Percentiles rank a stretch among this genome's conserved stretches.
phyloP scores from a whole-genome alignment of 257 asterid species.

The Petrea volubilis region DNA sequence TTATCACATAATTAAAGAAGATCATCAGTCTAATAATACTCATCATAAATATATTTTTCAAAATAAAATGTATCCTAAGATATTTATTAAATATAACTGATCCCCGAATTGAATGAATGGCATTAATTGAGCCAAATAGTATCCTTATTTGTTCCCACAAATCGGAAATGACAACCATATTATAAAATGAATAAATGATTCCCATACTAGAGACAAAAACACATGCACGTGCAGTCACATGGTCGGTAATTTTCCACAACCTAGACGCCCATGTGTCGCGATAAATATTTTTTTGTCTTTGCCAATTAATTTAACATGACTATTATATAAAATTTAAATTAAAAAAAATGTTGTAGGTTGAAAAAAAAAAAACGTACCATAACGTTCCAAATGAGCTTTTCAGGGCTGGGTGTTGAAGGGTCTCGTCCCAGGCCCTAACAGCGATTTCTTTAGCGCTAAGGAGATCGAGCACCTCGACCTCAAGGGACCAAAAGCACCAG shows the following conservation, averaged over 20 bases:
- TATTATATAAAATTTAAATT: no score
- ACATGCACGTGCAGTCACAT: slow-evolving; percentile 23
- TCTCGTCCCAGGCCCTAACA: slow-evolving; percentile 91
- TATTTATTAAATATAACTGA: background rate
- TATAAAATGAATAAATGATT: background rate
- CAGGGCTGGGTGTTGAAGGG: slow-evolving; percentile 91
- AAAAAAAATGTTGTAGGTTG: no score
- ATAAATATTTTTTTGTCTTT: no score
- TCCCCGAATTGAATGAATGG: background rate
- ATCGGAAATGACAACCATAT: no score
- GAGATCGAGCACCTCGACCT: slow-evolving; percentile 83
- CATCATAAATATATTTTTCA: no score
- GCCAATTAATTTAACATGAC: no score
- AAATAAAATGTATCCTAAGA: no score
- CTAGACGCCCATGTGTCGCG: no score
- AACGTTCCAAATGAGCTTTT: slow-evolving; percentile 88
- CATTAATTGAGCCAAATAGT: background rate
- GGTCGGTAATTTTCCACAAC: background rate
- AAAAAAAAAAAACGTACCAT: slow-evolving; percentile 61
- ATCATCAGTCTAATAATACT: no score
- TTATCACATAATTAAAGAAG: no score
- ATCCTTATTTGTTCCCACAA: no score
- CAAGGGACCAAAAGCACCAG: slow-evolving; percentile 95
- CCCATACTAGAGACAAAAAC: background rate
- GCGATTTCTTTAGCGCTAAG: slow-evolving; percentile 84